A percentile compares a stretch with the other conserved stretches of the same genome.
phyloP scores from a whole-genome alignment of 1,139 yeast genomes.

The Lizanozyma gosingica region DNA sequence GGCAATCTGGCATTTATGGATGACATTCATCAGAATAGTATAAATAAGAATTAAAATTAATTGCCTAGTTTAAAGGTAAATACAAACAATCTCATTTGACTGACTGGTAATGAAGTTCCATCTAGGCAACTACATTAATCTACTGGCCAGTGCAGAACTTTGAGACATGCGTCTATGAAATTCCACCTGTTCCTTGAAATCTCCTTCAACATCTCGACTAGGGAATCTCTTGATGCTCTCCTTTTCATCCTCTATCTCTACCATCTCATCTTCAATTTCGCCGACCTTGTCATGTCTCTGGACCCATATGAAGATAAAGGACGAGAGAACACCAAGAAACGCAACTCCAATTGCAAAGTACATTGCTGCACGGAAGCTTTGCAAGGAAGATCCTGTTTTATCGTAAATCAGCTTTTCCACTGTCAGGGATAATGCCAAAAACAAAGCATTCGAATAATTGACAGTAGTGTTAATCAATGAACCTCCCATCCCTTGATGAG shows the following conservation, averaged over 20 bases:
- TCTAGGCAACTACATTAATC: background rate
- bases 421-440: slow-evolving; percentile 43
- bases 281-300: slow-evolving; percentile 8
- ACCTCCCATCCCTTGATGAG: slow-evolving; percentile 55
- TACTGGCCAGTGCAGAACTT: background rate
- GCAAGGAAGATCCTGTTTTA: slow-evolving; percentile 13
- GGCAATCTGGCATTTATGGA: too few species aligned
- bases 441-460: slow-evolving; percentile 45
- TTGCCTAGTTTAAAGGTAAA: too few species aligned
- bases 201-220: slow-evolving; percentile 1
- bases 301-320: slow-evolving; percentile 20
- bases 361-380: slow-evolving; percentile 36
- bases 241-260: slow-evolving; percentile 13
- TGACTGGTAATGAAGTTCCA: too few species aligned
- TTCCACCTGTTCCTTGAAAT: background rate
- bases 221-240: slow-evolving; percentile 9
- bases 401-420: slow-evolving; percentile 32
- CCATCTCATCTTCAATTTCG: slow-evolving; percentile 15
- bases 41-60: too few species aligned
- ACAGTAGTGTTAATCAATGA: slow-evolving; percentile 46
- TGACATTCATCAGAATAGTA: too few species aligned
- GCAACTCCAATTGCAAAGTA: slow-evolving; percentile 34
- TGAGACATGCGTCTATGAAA: background rate
- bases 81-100: too few species aligned
- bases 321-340: slow-evolving; percentile 23